Conservation (phyloP, 2,329 filamentous ascomycete genomes). For the Cladophialophora bantiana region DNA sequence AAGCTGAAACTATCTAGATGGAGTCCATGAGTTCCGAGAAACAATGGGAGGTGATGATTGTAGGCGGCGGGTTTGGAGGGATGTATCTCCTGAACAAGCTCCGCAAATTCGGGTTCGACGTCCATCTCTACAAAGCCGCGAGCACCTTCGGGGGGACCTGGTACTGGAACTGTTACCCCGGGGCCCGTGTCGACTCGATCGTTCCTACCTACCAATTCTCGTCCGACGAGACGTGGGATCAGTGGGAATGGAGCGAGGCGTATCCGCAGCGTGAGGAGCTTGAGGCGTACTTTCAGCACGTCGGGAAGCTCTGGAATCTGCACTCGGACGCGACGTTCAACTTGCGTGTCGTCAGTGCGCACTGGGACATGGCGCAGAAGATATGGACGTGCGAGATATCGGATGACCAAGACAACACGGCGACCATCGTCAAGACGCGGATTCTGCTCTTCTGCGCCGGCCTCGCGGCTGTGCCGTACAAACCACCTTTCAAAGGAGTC, state of each 20-base stretch:
- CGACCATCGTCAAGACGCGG: background rate
- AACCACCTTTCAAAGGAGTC: constrained; percentile 60
- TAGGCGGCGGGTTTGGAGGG: background rate
- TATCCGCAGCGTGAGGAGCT: constrained; percentile 15
- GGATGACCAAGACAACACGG: constrained; percentile 1
- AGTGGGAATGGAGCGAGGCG: constrained; percentile 24
- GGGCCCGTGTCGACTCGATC: constrained; percentile 56
- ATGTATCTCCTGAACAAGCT: background rate
- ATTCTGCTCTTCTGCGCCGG: constrained; percentile 46
- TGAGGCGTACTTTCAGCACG: background rate
- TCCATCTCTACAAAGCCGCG: background rate
- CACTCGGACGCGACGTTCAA: background rate
- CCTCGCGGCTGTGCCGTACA: constrained; percentile 64
- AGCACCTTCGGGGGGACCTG: background rate
- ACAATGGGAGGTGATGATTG: background rate
- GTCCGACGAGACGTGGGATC: constrained; percentile 55
- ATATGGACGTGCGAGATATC: background rate
- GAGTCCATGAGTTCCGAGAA: background rate
- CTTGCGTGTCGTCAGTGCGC: background rate
- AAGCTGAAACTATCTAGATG: background rate
- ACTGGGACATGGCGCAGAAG: constrained; percentile 5
- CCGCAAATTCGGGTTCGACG: background rate
- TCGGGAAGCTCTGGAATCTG: background rate
- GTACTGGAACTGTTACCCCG: constrained; percentile 35
- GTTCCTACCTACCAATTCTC: constrained; percentile 58